These are phyloP conservation scores for Trametes cinnabarina DNA, from an alignment of 768 basidiomycete species.

Conservation along the genomic window DNA sequence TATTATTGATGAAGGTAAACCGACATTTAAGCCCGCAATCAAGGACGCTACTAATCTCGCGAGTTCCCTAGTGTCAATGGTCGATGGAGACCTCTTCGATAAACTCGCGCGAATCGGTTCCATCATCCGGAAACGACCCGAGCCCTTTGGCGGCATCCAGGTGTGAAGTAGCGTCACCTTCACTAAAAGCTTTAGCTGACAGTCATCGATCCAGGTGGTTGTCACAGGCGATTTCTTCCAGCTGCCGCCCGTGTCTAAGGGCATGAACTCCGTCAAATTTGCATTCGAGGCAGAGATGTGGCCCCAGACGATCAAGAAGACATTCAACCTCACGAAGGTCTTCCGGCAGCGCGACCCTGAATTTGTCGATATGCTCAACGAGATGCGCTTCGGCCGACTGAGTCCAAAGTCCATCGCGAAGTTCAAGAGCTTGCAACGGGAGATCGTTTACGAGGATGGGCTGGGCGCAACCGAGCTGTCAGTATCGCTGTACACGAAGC, in stretches of 20 bases:
- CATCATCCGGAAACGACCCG: slow-evolving; percentile 53
- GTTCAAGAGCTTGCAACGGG: slow-evolving; percentile 69
- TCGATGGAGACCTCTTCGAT: slow-evolving; percentile 91
- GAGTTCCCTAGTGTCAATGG: slow-evolving; percentile 82
- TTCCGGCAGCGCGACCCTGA: slow-evolving; percentile 83
- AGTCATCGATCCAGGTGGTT: slow-evolving; percentile 52
- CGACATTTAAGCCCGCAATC: background rate
- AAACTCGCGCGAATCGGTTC: slow-evolving; percentile 77
- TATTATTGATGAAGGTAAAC: slow-evolving; percentile 76
- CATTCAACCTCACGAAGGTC: slow-evolving; percentile 92
- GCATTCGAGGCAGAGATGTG: slow-evolving; percentile 88
- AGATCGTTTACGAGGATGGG: slow-evolving; percentile 75
- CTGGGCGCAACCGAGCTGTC: slow-evolving; percentile 90
- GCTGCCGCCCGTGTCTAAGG: slow-evolving; percentile 85
- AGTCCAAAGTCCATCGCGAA: slow-evolving; percentile 59
- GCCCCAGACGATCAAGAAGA: slow-evolving; percentile 70
- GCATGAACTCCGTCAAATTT: slow-evolving; percentile 61
- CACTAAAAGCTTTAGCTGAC: background rate
- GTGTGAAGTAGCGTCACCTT: slow-evolving; percentile 43
- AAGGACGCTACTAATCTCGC: background rate
- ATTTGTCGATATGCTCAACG: slow-evolving; percentile 95
- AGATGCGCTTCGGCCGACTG: slow-evolving; percentile 91
- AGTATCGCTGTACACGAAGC: slow-evolving; percentile 23
- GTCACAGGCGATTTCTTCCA: slow-evolving; percentile 99
- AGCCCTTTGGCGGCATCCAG: slow-evolving; percentile 94